Conservation (phyloP, 345 rosid genomes). For the Brassica juncea region DNA sequence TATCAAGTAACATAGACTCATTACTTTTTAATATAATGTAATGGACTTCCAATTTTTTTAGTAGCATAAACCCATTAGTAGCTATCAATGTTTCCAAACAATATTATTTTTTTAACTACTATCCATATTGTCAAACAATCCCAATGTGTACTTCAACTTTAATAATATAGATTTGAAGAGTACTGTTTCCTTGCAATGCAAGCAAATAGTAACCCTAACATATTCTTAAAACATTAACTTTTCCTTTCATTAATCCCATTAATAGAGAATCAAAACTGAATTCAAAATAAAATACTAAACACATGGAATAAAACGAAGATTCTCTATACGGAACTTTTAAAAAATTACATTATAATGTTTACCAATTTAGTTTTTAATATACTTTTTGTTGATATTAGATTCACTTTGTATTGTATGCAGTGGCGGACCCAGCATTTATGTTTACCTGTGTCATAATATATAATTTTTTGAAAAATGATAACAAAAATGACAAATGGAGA, state of each 20-base stretch:
- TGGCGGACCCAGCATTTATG: too few relatives aligned
- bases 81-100: too few relatives aligned
- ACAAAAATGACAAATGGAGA: too few relatives aligned
- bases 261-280: not conserved
- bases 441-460: too few relatives aligned
- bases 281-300: not conserved
- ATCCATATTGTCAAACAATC: too few relatives aligned
- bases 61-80: too few relatives aligned
- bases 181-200: slow-evolving; percentile 2
- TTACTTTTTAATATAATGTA: too few relatives aligned
- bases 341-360: not conserved
- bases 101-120: too few relatives aligned
- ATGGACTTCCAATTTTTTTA: too few relatives aligned
- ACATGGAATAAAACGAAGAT: not conserved
- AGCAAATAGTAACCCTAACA: slow-evolving; percentile 16
- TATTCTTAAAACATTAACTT: not conserved
- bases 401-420: not conserved
- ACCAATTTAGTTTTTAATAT: not conserved
- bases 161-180: not conserved
- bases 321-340: not conserved
- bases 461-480: too few relatives aligned
- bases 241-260: not conserved
- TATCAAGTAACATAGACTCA: too few relatives aligned
- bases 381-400: not conserved
- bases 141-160: too few relatives aligned